Percentiles rank a stretch among this genome's conserved stretches.
Conservation (phyloP, 768 basidiomycete genomes). For the Rhodotorula sphaerocarpa region DNA sequence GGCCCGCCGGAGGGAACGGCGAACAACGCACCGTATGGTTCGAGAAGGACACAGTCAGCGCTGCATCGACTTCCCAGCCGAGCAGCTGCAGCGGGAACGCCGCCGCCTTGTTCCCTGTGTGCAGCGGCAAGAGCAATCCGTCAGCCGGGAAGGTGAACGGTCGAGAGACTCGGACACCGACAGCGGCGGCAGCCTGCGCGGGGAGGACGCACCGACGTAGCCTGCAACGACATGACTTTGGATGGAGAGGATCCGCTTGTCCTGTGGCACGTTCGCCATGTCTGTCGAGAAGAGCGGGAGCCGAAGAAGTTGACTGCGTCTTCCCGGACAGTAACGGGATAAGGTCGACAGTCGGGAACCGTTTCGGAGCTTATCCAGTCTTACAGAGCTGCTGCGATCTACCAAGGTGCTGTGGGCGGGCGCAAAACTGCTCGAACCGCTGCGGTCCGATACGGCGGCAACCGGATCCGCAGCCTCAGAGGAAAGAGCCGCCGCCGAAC, state of each 20-base stretch:
- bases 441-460: no score
- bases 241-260: conserved; percentile 64
- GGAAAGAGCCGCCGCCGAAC: conserved; percentile 29
- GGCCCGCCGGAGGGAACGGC: no score
- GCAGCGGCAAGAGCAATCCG: background rate
- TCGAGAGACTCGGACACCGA: no score
- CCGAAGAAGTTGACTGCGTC: background rate
- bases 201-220: conserved; percentile 70
- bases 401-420: no score
- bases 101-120: conserved; percentile 53
- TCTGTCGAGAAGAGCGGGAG: background rate
- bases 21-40: conserved; percentile 82
- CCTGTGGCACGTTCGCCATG: conserved; percentile 16
- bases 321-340: no score
- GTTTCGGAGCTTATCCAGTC: no score
- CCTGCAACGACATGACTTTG: conserved; percentile 91
- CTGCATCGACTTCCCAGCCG: conserved; percentile 90
- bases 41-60: conserved; percentile 68
- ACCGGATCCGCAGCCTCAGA: no score
- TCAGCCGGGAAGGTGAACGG: no score
- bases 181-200: no score
- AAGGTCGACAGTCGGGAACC: no score
- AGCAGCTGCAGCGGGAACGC: conserved; percentile 55
- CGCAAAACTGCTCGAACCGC: no score
- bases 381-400: no score